Conservation (phyloP, 371 early-diverging fungal species). For the Mucor lusitanicus region DNA sequence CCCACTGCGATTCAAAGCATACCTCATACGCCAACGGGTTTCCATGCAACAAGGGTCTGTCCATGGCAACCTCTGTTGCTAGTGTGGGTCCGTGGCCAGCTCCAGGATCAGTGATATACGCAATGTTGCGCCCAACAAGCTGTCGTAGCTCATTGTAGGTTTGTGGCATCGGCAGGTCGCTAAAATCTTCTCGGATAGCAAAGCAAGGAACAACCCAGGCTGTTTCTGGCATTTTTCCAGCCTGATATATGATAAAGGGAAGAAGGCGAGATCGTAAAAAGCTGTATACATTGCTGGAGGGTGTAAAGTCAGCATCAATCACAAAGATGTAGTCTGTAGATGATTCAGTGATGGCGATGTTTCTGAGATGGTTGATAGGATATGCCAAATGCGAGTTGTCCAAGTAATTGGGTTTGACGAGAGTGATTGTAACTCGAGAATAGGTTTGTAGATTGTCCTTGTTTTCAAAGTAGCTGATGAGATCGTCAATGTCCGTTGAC, state of each 20-base stretch:
- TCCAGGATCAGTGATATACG: conserved; percentile 66
- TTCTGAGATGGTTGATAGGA: conserved; percentile 68
- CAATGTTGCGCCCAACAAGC: conserved; percentile 42
- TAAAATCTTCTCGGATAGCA: conserved; percentile 48
- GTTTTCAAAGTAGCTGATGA: conserved; percentile 48
- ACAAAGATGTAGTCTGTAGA: conserved; percentile 56
- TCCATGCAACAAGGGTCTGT: conserved; percentile 19
- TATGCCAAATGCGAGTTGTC: conserved; percentile 43
- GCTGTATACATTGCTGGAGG: conserved; percentile 44
- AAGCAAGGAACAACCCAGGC: conserved; percentile 64
- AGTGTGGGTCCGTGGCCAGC: conserved; percentile 66
- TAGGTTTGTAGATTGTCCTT: conserved; percentile 28
- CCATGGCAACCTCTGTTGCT: conserved; percentile 38
- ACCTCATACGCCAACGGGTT: conserved; percentile 53
- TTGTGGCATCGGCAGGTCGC: conserved; percentile 34
- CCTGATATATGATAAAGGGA: conserved; percentile 21
- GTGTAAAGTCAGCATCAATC: conserved; percentile 68
- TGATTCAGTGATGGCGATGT: conserved; percentile 55
- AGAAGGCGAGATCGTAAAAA: conserved; percentile 33
- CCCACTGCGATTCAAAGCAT: conserved; percentile 74
- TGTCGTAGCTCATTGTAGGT: conserved; percentile 44
- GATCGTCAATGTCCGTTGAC: conserved; percentile 41
- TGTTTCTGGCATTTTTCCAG: conserved; percentile 19
- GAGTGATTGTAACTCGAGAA: conserved; percentile 32
- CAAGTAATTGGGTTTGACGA: conserved; percentile 58